Evolutionary conservation across 768 basidiomycete genomes (phyloP).

Genomic region (Calocybe indica): DNA sequence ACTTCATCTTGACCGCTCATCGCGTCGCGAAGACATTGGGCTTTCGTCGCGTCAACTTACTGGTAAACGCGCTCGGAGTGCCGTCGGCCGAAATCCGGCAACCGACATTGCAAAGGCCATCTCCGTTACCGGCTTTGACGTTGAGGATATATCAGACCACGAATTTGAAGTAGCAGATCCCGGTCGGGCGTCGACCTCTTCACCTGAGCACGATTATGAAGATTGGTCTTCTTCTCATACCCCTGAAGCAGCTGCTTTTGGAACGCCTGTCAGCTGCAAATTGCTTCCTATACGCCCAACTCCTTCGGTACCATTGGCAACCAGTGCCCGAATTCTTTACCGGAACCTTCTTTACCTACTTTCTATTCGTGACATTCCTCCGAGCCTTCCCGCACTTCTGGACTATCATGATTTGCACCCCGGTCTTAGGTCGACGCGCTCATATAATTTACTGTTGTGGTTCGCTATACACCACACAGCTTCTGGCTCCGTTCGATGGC

Average conservation of each 20-base stretch:
- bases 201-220: neutral
- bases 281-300: neutral
- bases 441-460: conserved; percentile 38
- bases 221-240: conserved; percentile 1
- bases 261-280: conserved; percentile 4
- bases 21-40: too few relatives aligned
- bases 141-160: conserved; percentile 14
- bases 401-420: conserved; percentile 41
- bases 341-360: conserved; percentile 36
- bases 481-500: conserved; percentile 36
- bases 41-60: too few relatives aligned
- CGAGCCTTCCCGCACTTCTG: conserved; percentile 32
- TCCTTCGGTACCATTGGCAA: conserved; percentile 20
- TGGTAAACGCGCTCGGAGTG: too few relatives aligned
- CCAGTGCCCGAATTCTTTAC: conserved; percentile 27
- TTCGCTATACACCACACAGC: conserved; percentile 46
- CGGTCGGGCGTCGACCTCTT: conserved; percentile 8
- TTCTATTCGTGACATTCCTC: conserved; percentile 19
- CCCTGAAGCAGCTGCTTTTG: conserved; percentile 8
- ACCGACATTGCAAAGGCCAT: neutral
- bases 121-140: conserved; percentile 12
- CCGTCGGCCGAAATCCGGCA: neutral
- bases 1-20: too few relatives aligned
- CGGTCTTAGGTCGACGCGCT: conserved; percentile 31
- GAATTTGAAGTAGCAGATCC: conserved; percentile 21